These are phyloP conservation scores for Pleurotus sapidus DNA, from an alignment of 768 basidiomycete genomes.

Conservation along the genomic window DNA sequence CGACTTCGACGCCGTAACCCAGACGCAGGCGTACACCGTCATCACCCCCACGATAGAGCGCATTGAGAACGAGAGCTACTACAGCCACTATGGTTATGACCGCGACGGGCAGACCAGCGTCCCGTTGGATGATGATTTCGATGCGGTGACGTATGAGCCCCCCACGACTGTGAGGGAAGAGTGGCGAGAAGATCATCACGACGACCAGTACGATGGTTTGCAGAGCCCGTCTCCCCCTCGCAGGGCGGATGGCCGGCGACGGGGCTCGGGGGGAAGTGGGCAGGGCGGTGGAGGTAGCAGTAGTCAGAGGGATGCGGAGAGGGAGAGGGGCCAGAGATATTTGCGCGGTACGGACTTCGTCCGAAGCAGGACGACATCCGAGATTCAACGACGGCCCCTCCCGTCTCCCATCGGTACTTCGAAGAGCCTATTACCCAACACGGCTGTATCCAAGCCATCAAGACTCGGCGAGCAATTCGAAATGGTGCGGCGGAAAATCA, in stretches of 20 bases:
- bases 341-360: background rate
- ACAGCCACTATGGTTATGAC: conserved; percentile 6
- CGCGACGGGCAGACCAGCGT: conserved; percentile 18
- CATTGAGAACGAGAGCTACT: conserved; percentile 7
- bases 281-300: background rate
- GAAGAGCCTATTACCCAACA: background rate
- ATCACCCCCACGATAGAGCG: conserved; percentile 17
- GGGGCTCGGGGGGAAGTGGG: background rate
- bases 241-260: background rate
- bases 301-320: background rate
- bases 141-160: conserved; percentile 26
- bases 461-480: conserved; percentile 25
- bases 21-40: conserved; percentile 20
- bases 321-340: background rate
- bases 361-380: conserved; percentile 3
- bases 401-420: background rate
- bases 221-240: background rate
- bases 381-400: background rate
- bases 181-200: background rate
- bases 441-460: background rate
- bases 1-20: conserved; percentile 36
- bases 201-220: background rate
- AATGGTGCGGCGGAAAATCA: conserved; percentile 35
- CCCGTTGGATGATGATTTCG: conserved; percentile 36
- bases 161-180: conserved; percentile 8